Evolutionary conservation across 2,329 filamentous ascomycete genomes (phyloP).

Genomic region (Leptographium lundbergii): DNA sequence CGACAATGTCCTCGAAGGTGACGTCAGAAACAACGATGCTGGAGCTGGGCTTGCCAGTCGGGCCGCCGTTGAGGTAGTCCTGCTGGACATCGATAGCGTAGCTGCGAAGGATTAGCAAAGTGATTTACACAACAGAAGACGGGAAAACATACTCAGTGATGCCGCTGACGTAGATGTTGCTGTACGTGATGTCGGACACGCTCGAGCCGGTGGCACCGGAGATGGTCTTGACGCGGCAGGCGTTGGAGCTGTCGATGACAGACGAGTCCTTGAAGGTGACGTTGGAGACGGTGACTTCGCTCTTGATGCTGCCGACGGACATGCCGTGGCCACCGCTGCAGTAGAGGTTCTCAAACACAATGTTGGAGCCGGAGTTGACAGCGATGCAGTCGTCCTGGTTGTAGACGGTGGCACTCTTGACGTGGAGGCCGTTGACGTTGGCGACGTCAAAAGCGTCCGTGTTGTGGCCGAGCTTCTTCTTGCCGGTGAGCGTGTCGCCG

Average conservation of each 20-base stretch:
- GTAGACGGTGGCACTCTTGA: slow-evolving; percentile 37
- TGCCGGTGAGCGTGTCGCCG: slow-evolving; percentile 20
- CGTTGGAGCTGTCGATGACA: slow-evolving; percentile 3
- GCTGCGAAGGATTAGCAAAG: slow-evolving; percentile 16
- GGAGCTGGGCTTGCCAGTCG: slow-evolving; percentile 25
- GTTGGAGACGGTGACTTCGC: slow-evolving; percentile 38
- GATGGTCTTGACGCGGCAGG: slow-evolving; percentile 44
- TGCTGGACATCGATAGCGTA: slow-evolving; percentile 47
- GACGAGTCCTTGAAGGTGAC: slow-evolving; percentile 27
- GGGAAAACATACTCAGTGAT: slow-evolving; percentile 18
- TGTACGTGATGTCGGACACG: slow-evolving; percentile 38
- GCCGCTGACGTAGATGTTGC: slow-evolving; percentile 33
- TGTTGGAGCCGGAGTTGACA: slow-evolving; percentile 25
- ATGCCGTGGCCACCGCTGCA: slow-evolving; percentile 42
- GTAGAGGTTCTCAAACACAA: slow-evolving; percentile 27
- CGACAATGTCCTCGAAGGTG: slow-evolving; percentile 14
- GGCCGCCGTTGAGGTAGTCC: slow-evolving; percentile 37
- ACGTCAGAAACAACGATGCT: slow-evolving; percentile 33
- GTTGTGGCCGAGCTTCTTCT: slow-evolving; percentile 29
- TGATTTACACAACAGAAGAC: neutral
- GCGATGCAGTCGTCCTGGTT: slow-evolving; percentile 52
- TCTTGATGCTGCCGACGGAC: slow-evolving; percentile 31
- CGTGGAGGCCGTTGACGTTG: slow-evolving; percentile 32
- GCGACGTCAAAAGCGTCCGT: slow-evolving; percentile 48
- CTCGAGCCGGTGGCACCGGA: slow-evolving; percentile 32